A percentile compares a stretch with the other conserved stretches of the same genome.
These are phyloP conservation scores for Neurospora cerealis DNA, from an alignment of 495 filamentous ascomycete species.

Conservation along the genomic window DNA sequence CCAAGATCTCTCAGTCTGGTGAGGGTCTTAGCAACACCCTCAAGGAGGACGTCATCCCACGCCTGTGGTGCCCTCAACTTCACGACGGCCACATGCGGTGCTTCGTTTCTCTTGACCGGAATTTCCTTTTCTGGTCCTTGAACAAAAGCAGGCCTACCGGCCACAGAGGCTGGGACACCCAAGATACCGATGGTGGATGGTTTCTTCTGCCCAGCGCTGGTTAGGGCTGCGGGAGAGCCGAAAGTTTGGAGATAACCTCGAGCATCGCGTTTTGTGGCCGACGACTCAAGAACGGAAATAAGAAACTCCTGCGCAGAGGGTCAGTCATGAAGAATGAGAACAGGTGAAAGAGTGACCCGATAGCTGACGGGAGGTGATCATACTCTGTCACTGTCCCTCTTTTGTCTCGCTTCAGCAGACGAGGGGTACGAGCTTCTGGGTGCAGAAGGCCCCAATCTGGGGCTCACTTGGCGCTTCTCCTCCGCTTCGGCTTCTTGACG, in stretches of 20 bases:
- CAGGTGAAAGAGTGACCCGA: background rate
- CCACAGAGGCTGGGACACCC: constrained; percentile 24
- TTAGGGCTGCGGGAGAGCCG: constrained; percentile 27
- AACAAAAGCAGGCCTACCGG: constrained; percentile 25
- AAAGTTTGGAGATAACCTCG: constrained; percentile 79
- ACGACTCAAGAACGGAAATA: constrained; percentile 69
- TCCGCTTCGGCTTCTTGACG: background rate
- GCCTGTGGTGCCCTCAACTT: constrained; percentile 67
- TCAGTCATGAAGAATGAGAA: constrained; percentile 6
- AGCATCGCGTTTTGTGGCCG: constrained; percentile 83
- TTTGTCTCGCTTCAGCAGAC: constrained; percentile 31
- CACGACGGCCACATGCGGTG: constrained; percentile 74
- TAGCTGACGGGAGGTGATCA: background rate
- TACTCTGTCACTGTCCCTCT: constrained; percentile 34
- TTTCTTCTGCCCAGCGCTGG: background rate
- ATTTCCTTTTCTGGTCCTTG: constrained; percentile 21
- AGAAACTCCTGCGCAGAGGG: constrained; percentile 58
- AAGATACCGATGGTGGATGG: constrained; percentile 7
- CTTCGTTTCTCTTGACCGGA: constrained; percentile 27
- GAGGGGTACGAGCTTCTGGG: constrained; percentile 20
- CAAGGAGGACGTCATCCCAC: constrained; percentile 54
- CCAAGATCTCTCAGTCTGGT: constrained; percentile 74
- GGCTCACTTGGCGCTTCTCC: background rate
- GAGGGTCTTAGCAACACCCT: constrained; percentile 73
- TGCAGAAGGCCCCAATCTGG: background rate